Percentiles rank a stretch among this genome's conserved stretches.
Evolutionary conservation across 768 basidiomycete genomes (phyloP).

Genomic region (Xerocomellus intermedius): DNA sequence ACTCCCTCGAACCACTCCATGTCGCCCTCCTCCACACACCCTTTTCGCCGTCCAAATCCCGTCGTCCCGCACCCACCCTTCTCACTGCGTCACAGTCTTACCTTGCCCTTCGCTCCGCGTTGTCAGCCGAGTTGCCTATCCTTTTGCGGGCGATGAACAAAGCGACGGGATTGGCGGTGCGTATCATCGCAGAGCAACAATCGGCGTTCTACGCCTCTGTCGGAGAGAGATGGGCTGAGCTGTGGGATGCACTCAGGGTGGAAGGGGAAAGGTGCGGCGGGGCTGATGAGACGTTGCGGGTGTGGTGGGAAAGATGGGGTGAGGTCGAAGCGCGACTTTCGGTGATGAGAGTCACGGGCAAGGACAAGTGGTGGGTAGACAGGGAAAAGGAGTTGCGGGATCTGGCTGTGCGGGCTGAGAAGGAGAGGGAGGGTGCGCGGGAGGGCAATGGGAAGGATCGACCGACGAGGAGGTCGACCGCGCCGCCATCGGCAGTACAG

Average conservation of each 20-base stretch:
- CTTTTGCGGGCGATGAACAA: slow-evolving; percentile 57
- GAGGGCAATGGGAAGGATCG: slow-evolving; percentile 18
- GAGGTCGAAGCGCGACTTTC: slow-evolving; percentile 57
- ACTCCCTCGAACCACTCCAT: slow-evolving; percentile 71
- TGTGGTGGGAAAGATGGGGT: slow-evolving; percentile 69
- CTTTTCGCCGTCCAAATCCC: slow-evolving; percentile 51
- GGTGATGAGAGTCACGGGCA: slow-evolving; percentile 37
- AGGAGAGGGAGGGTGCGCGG: slow-evolving; percentile 11
- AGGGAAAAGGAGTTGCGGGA: slow-evolving; percentile 27
- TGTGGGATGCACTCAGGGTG: slow-evolving; percentile 81
- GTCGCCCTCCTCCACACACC: slow-evolving; percentile 66
- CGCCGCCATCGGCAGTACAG: slow-evolving; percentile 13
- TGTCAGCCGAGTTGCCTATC: slow-evolving; percentile 66
- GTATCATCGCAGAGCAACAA: slow-evolving; percentile 56
- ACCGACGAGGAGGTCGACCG: slow-evolving; percentile 13
- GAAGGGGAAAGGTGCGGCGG: slow-evolving; percentile 70
- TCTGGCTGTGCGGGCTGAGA: slow-evolving; percentile 11
- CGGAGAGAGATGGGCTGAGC: slow-evolving; percentile 65
- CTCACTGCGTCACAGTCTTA: slow-evolving; percentile 76
- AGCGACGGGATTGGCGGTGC: slow-evolving; percentile 55
- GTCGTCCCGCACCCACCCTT: slow-evolving; percentile 61
- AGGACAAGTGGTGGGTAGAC: slow-evolving; percentile 37
- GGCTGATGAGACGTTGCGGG: slow-evolving; percentile 63
- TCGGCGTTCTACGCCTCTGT: slow-evolving; percentile 58
- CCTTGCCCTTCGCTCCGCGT: slow-evolving; percentile 70